These are phyloP conservation scores for Paraglomus occultum DNA, from an alignment of 192 early-diverging fungal genomes.

Conservation along the genomic window DNA sequence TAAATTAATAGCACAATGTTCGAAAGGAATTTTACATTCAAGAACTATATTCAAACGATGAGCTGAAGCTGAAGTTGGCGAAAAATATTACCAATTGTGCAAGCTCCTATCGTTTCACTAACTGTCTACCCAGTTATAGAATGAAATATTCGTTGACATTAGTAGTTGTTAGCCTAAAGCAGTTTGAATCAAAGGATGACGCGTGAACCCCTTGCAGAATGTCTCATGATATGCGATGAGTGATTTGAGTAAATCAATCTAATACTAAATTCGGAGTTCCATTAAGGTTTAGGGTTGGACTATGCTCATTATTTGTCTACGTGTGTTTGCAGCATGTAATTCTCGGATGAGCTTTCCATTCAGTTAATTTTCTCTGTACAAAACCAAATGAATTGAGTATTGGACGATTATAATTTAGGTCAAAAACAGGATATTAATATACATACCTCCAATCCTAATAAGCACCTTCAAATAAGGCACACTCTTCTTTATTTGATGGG, in stretches of 20 bases:
- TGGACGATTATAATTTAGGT: constrained; percentile 1
- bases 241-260: not conserved
- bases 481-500: constrained; percentile 7
- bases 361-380: not conserved
- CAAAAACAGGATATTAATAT: not conserved
- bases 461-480: constrained; percentile 16
- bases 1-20: too few relatives aligned
- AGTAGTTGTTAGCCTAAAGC: too few relatives aligned
- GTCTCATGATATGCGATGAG: too few relatives aligned
- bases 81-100: too few relatives aligned
- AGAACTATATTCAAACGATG: too few relatives aligned
- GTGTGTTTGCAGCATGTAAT: not conserved
- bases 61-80: too few relatives aligned
- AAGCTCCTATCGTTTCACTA: too few relatives aligned
- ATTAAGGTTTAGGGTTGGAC: not conserved
- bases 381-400: constrained; percentile 7
- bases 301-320: not conserved
- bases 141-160: too few relatives aligned
- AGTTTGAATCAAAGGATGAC: too few relatives aligned
- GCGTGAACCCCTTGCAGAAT: too few relatives aligned
- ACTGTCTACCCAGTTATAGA: too few relatives aligned
- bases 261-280: constrained; percentile 4
- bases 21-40: too few relatives aligned
- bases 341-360: constrained; percentile 9
- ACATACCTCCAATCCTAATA: constrained; percentile 21